A percentile compares a stretch with the other conserved stretches of the same genome.
phyloP scores from a whole-genome alignment of 352 stramenopile species.

The Globisporangium takayamanum region DNA sequence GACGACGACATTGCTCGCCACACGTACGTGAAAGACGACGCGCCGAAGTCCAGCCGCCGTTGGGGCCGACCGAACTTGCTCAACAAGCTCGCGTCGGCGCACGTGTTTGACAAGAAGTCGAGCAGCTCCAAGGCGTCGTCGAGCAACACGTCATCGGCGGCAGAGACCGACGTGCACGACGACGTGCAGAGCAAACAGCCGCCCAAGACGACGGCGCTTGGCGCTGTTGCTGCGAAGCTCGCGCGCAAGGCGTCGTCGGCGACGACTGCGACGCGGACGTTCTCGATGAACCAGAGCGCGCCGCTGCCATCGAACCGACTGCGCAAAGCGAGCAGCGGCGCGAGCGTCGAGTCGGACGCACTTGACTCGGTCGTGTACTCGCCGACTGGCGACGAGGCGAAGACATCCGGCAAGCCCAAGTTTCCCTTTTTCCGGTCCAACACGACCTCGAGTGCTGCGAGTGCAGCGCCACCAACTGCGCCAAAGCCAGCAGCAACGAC shows the following conservation, averaged over 20 bases:
- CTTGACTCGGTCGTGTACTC: conserved; percentile 17
- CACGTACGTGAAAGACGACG: conserved; percentile 9
- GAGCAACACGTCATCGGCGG: conserved; percentile 12
- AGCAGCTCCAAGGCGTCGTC: conserved; percentile 14
- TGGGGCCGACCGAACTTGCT: conserved; percentile 17
- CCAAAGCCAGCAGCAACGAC: conserved; percentile 2
- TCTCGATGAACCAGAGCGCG: conserved; percentile 8
- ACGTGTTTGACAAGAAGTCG: conserved; percentile 16
- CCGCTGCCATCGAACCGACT: conserved; percentile 14
- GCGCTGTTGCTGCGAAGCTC: conserved; percentile 12
- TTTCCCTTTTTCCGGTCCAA: conserved; percentile 10
- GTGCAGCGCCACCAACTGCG: conserved; percentile 2
- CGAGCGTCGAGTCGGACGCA: conserved; percentile 4
- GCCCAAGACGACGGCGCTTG: conserved; percentile 3
- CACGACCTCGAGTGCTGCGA: neutral
- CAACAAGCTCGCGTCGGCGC: conserved; percentile 15
- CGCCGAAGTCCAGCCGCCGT: conserved; percentile 4
- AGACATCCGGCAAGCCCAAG: conserved; percentile 10
- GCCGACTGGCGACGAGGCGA: conserved; percentile 5
- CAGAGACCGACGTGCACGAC: conserved; percentile 6
- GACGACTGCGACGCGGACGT: conserved; percentile 2
- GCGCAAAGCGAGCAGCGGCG: conserved; percentile 14
- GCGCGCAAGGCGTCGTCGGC: conserved; percentile 4
- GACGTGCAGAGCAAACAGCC: neutral
- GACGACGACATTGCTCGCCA: neutral